Evolutionary conservation across 306 rosid species (phyloP).

Genomic region (Acacia crassicarpa): DNA sequence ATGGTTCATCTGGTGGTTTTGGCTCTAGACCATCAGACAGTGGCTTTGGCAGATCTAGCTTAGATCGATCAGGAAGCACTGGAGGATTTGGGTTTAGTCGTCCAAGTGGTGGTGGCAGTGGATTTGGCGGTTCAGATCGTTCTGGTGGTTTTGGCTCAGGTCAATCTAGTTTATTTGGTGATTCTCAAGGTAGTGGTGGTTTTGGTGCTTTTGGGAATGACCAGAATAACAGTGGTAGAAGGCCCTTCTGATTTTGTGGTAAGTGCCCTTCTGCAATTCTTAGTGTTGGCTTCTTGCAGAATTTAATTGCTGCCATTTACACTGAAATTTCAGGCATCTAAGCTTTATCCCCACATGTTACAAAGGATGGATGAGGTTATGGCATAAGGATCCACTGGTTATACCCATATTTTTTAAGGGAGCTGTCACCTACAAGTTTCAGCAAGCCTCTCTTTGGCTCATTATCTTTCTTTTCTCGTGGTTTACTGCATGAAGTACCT

Average conservation of each 20-base stretch:
- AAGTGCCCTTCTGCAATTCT: slow-evolving; percentile 19
- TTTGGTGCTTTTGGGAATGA: background rate
- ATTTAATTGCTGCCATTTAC: slow-evolving; percentile 21
- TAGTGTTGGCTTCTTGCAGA: slow-evolving; percentile 32
- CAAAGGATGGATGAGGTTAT: slow-evolving; percentile 25
- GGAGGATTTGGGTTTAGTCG: slow-evolving; percentile 26
- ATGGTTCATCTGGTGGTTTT: slow-evolving; percentile 53
- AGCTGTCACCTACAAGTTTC: slow-evolving; percentile 9
- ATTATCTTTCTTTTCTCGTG: background rate
- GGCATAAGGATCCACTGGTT: slow-evolving; percentile 22
- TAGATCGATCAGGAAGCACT: background rate
- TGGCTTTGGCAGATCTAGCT: slow-evolving; percentile 42
- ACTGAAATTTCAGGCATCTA: slow-evolving; percentile 29
- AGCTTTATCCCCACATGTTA: slow-evolving; percentile 18
- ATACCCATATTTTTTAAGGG: background rate
- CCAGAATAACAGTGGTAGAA: slow-evolving; percentile 14
- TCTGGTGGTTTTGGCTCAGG: slow-evolving; percentile 34
- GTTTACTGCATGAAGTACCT: background rate
- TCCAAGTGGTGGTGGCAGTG: slow-evolving; percentile 38
- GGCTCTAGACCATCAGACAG: slow-evolving; percentile 43
- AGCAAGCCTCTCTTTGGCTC: slow-evolving; percentile 4
- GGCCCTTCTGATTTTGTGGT: slow-evolving; percentile 36
- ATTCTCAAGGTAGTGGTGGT: slow-evolving; percentile 29
- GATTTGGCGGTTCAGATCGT: slow-evolving; percentile 14
- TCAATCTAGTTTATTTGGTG: slow-evolving; percentile 40